phyloP scores from a whole-genome alignment of 2,329 filamentous ascomycete genomes.

The Bipolaris zeicola region DNA sequence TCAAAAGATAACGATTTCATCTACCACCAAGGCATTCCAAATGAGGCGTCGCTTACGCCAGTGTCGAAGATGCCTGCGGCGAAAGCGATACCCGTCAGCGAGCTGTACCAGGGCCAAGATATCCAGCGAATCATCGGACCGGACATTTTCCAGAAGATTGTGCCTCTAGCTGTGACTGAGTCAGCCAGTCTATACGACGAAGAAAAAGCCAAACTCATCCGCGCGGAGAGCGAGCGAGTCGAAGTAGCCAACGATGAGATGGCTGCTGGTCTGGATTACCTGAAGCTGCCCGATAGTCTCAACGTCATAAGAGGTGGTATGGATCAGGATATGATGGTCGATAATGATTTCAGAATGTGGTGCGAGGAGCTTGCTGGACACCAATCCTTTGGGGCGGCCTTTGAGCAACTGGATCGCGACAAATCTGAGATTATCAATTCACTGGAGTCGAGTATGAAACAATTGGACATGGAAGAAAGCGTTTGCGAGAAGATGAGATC shows the following conservation, averaged over 20 bases:
- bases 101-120: conserved; percentile 95
- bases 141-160: conserved; percentile 95
- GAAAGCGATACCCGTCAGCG: conserved; percentile 95
- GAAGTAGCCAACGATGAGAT: conserved; percentile 94
- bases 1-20: conserved; percentile 97
- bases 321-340: conserved; percentile 84
- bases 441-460: conserved; percentile 81
- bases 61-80: conserved; percentile 92
- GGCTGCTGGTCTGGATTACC: conserved; percentile 91
- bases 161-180: conserved; percentile 94
- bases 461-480: conserved; percentile 94
- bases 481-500: conserved; percentile 99
- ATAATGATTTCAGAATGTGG: conserved; percentile 92
- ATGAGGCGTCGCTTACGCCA: conserved; percentile 77
- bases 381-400: conserved; percentile 76
- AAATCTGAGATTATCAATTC: conserved; percentile 74
- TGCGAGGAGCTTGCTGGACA: conserved; percentile 90
- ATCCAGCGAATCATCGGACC: conserved; percentile 96
- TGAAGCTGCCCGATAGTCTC: conserved; percentile 85
- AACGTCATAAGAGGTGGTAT: conserved; percentile 92
- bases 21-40: conserved; percentile 90
- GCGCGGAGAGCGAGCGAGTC: conserved; percentile 91
- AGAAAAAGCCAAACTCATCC: conserved; percentile 93
- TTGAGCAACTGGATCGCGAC: conserved; percentile 77
- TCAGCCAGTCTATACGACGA: conserved; percentile 97